phyloP scores from a whole-genome alignment of 2,329 filamentous ascomycete genomes.

The Colletotrichum cordylinicola region DNA sequence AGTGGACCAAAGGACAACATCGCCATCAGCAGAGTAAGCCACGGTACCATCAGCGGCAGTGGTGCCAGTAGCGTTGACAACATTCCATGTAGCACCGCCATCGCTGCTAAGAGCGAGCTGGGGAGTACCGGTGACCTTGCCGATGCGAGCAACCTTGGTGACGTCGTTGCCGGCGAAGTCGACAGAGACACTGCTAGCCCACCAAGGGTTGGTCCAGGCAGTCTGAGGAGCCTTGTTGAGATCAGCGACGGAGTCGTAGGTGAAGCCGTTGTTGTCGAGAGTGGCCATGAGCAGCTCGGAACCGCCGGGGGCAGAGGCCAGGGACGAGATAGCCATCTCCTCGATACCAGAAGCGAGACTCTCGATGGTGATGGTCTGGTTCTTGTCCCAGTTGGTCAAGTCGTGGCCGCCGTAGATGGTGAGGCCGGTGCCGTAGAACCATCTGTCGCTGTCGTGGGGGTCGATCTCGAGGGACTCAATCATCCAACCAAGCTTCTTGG shows the following conservation, averaged over 20 bases:
- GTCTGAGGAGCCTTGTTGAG: constrained; percentile 48
- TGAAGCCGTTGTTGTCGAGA: constrained; percentile 59
- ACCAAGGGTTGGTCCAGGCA: constrained; percentile 53
- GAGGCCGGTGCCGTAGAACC: constrained; percentile 66
- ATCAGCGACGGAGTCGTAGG: constrained; percentile 40
- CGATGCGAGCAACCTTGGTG: constrained; percentile 54
- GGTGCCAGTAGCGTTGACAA: constrained; percentile 51
- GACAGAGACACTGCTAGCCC: constrained; percentile 49
- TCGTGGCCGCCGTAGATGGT: constrained; percentile 60
- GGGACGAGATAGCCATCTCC: constrained; percentile 54
- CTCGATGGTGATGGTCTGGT: constrained; percentile 52
- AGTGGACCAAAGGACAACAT: constrained; percentile 55
- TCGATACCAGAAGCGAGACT: constrained; percentile 61
- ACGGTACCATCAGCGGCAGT: constrained; percentile 49
- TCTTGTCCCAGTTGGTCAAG: constrained; percentile 59
- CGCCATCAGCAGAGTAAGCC: constrained; percentile 56
- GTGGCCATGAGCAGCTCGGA: constrained; percentile 57
- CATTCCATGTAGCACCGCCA: constrained; percentile 55
- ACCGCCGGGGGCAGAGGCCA: constrained; percentile 55
- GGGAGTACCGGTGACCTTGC: constrained; percentile 46
- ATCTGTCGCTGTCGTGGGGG: constrained; percentile 64
- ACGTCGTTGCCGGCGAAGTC: constrained; percentile 54
- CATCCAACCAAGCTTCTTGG: constrained; percentile 65
- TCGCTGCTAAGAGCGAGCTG: constrained; percentile 55
- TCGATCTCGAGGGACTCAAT: constrained; percentile 64